Evolutionary conservation across 305 asterid species (phyloP).

Genomic region (Caryopteris hybrid): DNA sequence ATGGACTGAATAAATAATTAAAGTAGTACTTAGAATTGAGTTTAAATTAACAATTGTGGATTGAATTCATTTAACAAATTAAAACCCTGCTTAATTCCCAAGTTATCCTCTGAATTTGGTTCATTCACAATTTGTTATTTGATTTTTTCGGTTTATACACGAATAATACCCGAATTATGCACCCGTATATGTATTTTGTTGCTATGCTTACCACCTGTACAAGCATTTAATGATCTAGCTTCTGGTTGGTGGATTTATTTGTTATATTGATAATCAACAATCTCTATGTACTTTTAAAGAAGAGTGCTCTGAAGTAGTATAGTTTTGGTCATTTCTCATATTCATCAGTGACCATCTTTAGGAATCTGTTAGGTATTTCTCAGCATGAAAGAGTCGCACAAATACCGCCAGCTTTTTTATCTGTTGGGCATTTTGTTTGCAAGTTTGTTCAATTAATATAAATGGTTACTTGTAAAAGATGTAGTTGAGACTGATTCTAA

Average conservation of each 20-base stretch:
- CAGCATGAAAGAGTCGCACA: neutral
- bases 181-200: no score
- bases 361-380: neutral
- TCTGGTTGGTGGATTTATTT: slow-evolving; percentile 2
- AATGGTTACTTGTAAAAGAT: neutral
- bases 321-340: neutral
- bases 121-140: no score
- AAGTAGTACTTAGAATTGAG: no score
- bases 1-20: no score
- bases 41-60: no score
- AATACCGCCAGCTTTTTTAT: neutral
- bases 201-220: neutral
- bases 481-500: neutral
- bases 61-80: no score
- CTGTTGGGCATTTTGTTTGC: neutral
- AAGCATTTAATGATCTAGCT: neutral
- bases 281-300: neutral
- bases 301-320: neutral
- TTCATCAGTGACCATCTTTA: neutral
- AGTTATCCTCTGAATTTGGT: no score
- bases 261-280: neutral
- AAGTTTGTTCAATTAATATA: neutral
- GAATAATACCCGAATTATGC: no score
- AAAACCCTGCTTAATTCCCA: no score
- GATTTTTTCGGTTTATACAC: no score